Evolutionary conservation across 257 asterid species (phyloP).

Genomic region (Solanum lycopersicoides): DNA sequence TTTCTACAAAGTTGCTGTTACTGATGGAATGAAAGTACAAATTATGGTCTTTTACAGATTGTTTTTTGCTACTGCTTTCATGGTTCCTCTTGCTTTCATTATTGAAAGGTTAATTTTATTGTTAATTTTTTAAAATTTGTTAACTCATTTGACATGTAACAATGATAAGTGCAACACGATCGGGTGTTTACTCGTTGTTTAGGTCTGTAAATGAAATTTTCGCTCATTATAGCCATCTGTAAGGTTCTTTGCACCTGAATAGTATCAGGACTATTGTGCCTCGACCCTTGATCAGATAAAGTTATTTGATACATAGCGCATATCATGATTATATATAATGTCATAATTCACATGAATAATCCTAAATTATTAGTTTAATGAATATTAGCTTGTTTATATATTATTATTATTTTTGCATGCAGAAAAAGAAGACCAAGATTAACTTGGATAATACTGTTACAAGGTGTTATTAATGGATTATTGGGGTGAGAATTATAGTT

Average conservation of each 20-base stretch:
- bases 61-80: slow-evolving; percentile 14
- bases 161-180: neutral
- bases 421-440: slow-evolving; percentile 45
- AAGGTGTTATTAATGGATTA: slow-evolving; percentile 30
- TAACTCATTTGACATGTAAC: neutral
- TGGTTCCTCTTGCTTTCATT: slow-evolving; percentile 23
- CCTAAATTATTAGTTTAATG: neutral
- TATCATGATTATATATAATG: neutral
- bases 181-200: neutral
- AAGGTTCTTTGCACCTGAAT: neutral
- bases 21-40: slow-evolving; percentile 15
- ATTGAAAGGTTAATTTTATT: slow-evolving; percentile 7
- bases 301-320: neutral
- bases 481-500: slow-evolving; percentile 33
- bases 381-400: neutral
- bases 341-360: neutral
- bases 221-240: no score
- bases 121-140: neutral
- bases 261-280: neutral
- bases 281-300: neutral
- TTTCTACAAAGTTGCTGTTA: slow-evolving; percentile 17
- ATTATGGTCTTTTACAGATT: slow-evolving; percentile 17
- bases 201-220: no score
- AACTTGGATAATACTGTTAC: slow-evolving; percentile 30
- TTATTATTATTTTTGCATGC: slow-evolving; percentile 9